phyloP scores from a whole-genome alignment of 2,329 filamentous ascomycete species.

The Colletotrichum tamarilloi region DNA sequence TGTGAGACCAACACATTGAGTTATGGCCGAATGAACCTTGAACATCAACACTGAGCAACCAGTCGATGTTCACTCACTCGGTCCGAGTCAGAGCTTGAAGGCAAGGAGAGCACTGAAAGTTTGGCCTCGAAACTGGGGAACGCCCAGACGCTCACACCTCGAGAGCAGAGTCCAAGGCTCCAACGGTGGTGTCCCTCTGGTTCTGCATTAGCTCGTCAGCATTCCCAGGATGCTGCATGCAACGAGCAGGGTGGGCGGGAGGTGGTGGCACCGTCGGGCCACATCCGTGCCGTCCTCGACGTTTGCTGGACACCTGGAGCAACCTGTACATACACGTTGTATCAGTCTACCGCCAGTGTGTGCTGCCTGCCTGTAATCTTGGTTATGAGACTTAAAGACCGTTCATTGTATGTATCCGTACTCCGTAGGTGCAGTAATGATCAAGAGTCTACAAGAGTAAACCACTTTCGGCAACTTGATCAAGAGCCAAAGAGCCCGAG shows the following conservation, averaged over 20 bases:
- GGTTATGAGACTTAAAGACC: background rate
- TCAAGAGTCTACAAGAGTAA: no score
- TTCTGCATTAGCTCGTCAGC: background rate
- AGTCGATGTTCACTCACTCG: background rate
- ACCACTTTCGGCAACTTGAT: background rate
- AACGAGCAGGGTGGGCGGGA: background rate
- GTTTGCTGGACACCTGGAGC: background rate
- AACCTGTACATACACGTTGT: no score
- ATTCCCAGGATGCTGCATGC: conserved; percentile 11
- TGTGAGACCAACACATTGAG: background rate
- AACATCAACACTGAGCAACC: background rate
- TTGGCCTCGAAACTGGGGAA: conserved; percentile 12
- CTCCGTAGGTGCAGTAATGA: no score
- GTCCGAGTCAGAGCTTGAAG: background rate
- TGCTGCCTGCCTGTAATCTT: background rate
- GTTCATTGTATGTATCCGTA: no score
- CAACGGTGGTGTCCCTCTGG: background rate
- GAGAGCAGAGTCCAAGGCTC: background rate
- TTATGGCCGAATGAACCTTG: background rate
- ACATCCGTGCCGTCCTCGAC: background rate
- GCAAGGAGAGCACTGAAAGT: background rate
- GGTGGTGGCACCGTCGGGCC: background rate
- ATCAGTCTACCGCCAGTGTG: no score
- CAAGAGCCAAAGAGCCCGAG: no score
- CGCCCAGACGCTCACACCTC: background rate